phyloP scores from a whole-genome alignment of 2,329 filamentous ascomycete genomes.

The Neonectria coccinea region DNA sequence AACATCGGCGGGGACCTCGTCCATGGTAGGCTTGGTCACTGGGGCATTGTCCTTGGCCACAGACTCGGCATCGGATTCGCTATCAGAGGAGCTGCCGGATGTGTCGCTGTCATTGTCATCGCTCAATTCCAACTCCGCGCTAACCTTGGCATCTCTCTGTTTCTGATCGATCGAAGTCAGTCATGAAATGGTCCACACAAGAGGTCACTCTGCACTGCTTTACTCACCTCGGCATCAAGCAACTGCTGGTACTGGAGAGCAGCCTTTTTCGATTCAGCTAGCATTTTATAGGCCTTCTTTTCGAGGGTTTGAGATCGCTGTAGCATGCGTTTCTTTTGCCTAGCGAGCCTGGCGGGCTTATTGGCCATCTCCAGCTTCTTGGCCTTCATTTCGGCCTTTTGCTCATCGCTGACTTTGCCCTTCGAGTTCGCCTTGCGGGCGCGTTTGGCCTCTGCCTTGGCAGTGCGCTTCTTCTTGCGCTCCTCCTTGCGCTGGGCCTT shows the following conservation, averaged over 20 bases:
- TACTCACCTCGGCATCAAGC: constrained; percentile 41
- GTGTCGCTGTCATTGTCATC: constrained; percentile 36
- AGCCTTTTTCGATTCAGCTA: constrained; percentile 54
- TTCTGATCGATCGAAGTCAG: constrained; percentile 10
- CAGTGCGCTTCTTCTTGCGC: constrained; percentile 53
- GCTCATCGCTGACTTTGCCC: constrained; percentile 50
- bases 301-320: constrained; percentile 53
- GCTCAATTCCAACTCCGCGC: constrained; percentile 8
- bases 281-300: constrained; percentile 51
- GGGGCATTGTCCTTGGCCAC: constrained; percentile 42
- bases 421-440: constrained; percentile 52
- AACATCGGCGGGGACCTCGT: constrained; percentile 38
- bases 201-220: constrained; percentile 11
- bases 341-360: constrained; percentile 52
- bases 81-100: constrained; percentile 36
- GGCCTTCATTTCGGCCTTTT: constrained; percentile 48
- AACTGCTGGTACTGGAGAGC: constrained; percentile 45
- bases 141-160: background rate
- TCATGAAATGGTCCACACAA: background rate
- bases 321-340: constrained; percentile 53
- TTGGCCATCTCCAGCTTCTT: constrained; percentile 45
- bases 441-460: constrained; percentile 53
- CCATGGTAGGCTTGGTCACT: constrained; percentile 34
- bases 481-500: constrained; percentile 32
- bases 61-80: constrained; percentile 35